These are phyloP conservation scores for Suhomyces atakaporum DNA, from an alignment of 1,139 yeast species.

Conservation along the genomic window DNA sequence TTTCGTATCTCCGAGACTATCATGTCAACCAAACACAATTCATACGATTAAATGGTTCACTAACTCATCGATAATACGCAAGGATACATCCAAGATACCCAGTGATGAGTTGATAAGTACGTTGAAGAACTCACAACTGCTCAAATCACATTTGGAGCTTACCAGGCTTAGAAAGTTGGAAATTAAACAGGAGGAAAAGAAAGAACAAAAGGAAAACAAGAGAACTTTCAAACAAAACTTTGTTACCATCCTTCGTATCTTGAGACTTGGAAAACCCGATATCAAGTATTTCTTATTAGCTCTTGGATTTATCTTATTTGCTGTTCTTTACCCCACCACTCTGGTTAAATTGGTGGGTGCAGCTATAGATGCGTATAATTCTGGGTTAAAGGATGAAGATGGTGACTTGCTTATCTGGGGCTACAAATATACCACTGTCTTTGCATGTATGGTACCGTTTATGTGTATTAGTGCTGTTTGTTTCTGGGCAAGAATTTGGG, in stretches of 20 bases:
- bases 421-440: slow-evolving; percentile 44
- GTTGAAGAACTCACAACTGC: slow-evolving; percentile 22
- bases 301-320: slow-evolving; percentile 45
- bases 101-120: slow-evolving; percentile 12
- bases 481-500: slow-evolving; percentile 54
- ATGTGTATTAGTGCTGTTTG: slow-evolving; percentile 47
- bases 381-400: slow-evolving; percentile 37
- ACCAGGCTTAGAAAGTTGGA: slow-evolving; percentile 30
- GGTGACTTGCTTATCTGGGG: slow-evolving; percentile 51
- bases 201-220: slow-evolving; percentile 26
- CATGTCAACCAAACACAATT: neutral
- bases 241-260: slow-evolving; percentile 38
- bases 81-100: slow-evolving; percentile 6
- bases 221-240: slow-evolving; percentile 38
- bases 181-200: slow-evolving; percentile 37
- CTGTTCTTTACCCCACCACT: slow-evolving; percentile 49
- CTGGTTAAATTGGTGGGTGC: slow-evolving; percentile 51
- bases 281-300: slow-evolving; percentile 41
- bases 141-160: slow-evolving; percentile 34
- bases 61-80: slow-evolving; percentile 1
- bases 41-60: slow-evolving; percentile 3
- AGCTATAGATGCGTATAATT: slow-evolving; percentile 47
- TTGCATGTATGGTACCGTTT: slow-evolving; percentile 48
- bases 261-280: slow-evolving; percentile 45
- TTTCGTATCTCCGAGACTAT: neutral